Base-by-base conservation (phyloP, 805 yeast species). In the Teunomyces atbi region DNA sequence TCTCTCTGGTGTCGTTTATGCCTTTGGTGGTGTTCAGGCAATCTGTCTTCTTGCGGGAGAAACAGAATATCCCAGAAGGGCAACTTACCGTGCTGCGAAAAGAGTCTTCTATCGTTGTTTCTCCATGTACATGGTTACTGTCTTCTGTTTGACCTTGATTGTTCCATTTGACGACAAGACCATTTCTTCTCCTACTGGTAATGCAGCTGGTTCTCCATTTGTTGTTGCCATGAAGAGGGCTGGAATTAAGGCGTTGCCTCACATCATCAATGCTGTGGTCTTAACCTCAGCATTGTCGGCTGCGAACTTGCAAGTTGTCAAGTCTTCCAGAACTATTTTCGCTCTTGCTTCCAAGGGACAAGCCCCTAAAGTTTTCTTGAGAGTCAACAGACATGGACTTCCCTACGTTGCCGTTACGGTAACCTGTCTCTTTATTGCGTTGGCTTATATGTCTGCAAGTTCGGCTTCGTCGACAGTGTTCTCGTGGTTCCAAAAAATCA, bases 281-380 rank as follows among this genome's bases (percentile, higher is more conserved):
- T 53, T 69, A 41, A 64, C 72, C 0, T 68, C 74, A 10, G 76
- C 75, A 1, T 65, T 69, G 37, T 64, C 71, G 11, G 71, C 72
- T 28, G 70, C 64, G 20, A 69, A 69, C 52, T 55, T 59, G 29
- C 49, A 58, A 11, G 41, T 66, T 12, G 54, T 64, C 29, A 58
- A 57, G 38, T 60, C 64, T 10, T 57, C 72, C 2, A 59, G 76
- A 58, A 57, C 60, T 11, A 42, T 68, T 5, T 71, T 58, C 52
- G 70, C 73, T 1, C 55, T 70, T 32, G 71, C 77, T 1, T 54
- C 63, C 11, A 67, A 65, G 50, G 59, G 61, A 3, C 71, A 62
- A 47, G 75, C 74, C 11, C 76, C 76, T 36, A 57, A 54, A 45
- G 45, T 66, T 15, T 66, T 70, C 23, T 36, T 36, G 13, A 36